phyloP scores from a whole-genome alignment of 1,284 basidiomycete species.

The Trametes sp. region DNA sequence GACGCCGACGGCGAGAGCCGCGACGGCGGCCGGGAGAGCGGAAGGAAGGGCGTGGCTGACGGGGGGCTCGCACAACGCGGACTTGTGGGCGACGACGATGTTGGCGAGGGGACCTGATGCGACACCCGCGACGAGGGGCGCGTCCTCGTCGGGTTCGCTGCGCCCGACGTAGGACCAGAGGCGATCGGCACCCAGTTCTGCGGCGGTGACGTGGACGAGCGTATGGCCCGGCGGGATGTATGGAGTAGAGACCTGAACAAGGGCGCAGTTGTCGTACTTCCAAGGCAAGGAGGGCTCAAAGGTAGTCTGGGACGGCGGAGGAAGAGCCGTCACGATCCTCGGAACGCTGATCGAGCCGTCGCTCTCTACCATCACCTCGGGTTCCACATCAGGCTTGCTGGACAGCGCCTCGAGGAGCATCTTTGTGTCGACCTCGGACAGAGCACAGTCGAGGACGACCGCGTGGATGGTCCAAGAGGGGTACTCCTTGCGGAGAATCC shows the following conservation, averaged over 20 bases:
- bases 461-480: constrained; percentile 27
- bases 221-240: constrained; percentile 15
- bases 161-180: constrained; percentile 24
- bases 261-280: constrained; percentile 5
- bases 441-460: constrained; percentile 23
- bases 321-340: constrained; percentile 15
- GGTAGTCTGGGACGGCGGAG: background rate
- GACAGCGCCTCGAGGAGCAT: background rate
- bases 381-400: constrained; percentile 4
- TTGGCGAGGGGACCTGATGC: constrained; percentile 17
- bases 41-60: background rate
- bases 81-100: constrained; percentile 17
- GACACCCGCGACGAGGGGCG: constrained; percentile 22
- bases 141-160: constrained; percentile 1
- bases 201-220: constrained; percentile 19
- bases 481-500: constrained; percentile 31
- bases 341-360: constrained; percentile 20
- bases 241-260: constrained; percentile 3
- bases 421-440: background rate
- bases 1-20: background rate
- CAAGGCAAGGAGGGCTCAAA: background rate
- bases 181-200: constrained; percentile 5
- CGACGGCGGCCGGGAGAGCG: background rate
- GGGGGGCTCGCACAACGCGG: background rate
- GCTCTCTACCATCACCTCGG: constrained; percentile 19